Evolutionary conservation across 2,329 filamentous ascomycete species (phyloP).

Genomic region (Fusarium veterinarium): DNA sequence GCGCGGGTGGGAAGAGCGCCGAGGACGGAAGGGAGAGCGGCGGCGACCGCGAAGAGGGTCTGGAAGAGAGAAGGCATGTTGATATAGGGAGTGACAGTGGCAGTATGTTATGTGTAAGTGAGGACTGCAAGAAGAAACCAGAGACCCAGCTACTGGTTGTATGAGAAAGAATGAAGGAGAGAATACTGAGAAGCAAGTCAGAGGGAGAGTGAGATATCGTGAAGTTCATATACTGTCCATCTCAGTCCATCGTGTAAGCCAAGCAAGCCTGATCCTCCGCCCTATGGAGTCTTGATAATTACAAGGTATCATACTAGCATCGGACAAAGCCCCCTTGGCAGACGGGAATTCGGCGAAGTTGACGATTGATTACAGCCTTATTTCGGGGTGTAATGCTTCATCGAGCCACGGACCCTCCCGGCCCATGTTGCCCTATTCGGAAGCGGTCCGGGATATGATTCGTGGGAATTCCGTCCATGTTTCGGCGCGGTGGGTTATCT

Average conservation of each 20-base stretch:
- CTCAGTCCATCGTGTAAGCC: conserved; percentile 4
- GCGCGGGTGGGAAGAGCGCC: conserved; percentile 50
- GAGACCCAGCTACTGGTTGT: conserved; percentile 30
- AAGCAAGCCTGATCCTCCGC: background rate
- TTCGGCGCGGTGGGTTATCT: conserved; percentile 21
- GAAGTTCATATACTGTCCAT: conserved; percentile 15
- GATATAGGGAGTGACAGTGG: conserved; percentile 4
- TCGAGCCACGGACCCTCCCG: conserved; percentile 23
- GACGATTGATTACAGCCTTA: conserved; percentile 23
- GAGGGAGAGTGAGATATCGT: background rate
- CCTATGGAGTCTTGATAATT: conserved; percentile 4
- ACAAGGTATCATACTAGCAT: background rate
- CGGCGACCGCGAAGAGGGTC: conserved; percentile 32
- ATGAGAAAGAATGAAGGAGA: conserved; percentile 8
- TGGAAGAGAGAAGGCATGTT: conserved; percentile 39
- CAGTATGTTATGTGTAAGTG: conserved; percentile 1
- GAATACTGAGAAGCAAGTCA: background rate
- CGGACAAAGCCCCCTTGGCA: conserved; percentile 22
- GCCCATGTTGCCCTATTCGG: conserved; percentile 32
- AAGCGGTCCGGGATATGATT: conserved; percentile 17
- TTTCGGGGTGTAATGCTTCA: background rate
- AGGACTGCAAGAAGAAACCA: conserved; percentile 7
- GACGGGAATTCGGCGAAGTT: conserved; percentile 32
- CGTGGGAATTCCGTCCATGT: conserved; percentile 26
- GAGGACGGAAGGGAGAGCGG: conserved; percentile 35